phyloP scores from a whole-genome alignment of 2,329 filamentous ascomycete species.

The Venturia effusa region DNA sequence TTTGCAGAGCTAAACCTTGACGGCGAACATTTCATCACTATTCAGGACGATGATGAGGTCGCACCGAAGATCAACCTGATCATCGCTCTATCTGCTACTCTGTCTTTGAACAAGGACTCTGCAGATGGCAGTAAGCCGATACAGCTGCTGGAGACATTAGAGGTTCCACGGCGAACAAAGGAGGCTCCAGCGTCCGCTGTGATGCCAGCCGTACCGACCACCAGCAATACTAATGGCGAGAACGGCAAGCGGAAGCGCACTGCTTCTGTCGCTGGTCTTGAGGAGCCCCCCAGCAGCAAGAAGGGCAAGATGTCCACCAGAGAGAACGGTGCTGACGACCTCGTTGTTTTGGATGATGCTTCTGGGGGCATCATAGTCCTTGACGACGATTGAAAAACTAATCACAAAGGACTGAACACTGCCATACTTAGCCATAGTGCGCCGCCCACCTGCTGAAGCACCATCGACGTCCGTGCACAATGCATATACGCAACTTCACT shows the following conservation, averaged over 20 bases:
- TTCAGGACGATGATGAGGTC: conserved; percentile 75
- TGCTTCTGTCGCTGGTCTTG: conserved; percentile 30
- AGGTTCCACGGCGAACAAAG: conserved; percentile 39
- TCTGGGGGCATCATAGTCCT: conserved; percentile 11
- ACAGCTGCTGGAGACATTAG: conserved; percentile 33
- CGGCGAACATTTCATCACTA: conserved; percentile 64
- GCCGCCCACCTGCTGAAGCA: background rate
- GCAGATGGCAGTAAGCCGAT: conserved; percentile 42
- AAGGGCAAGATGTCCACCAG: conserved; percentile 6
- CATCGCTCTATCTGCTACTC: conserved; percentile 35
- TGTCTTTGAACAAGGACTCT: conserved; percentile 19
- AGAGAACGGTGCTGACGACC: background rate
- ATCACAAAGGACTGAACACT: background rate
- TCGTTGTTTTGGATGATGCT: conserved; percentile 11
- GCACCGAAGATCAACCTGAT: conserved; percentile 71
- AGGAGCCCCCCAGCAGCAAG: conserved; percentile 18
- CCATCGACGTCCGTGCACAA: background rate
- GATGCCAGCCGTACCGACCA: background rate
- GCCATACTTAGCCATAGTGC: background rate
- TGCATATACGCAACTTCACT: background rate
- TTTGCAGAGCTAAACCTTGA: conserved; percentile 67
- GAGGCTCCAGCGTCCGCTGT: conserved; percentile 15
- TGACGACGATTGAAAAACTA: conserved; percentile 7
- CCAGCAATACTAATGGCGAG: conserved; percentile 19
- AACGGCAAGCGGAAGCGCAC: conserved; percentile 35